Evolutionary conservation across 2,329 filamentous ascomycete genomes (phyloP), one percentile per base, ranked within the genome.

Genomic region (Chaetomiaceae sp.): DNA sequence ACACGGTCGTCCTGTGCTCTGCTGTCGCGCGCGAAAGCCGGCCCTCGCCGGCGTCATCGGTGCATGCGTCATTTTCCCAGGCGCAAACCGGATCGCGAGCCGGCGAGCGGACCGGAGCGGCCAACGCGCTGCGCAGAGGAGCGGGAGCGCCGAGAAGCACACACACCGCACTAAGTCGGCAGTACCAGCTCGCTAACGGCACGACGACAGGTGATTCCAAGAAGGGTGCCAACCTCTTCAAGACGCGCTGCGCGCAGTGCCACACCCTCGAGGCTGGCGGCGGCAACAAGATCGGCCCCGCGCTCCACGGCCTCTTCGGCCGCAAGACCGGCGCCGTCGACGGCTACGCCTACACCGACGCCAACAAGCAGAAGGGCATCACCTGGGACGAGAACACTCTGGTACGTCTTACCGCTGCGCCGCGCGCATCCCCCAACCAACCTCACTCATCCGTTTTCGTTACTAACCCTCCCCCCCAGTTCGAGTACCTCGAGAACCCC

Each of bases 221-320:
- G 81, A 96, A 96, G 87, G 92, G 92, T 82, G 92, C 90, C 75
- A 88, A 86, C 81, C 89, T 97, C 71, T 97, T 97, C 89, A 96
- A 96, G 85, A 97, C 91, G 63, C 86, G 93, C 73, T 99, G 93
- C 80, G 87, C 89, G 63, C 90, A 96, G 79, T 99, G 93, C 87
- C 93, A 99, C 82, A 97, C 89, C 74, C 79, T 96, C 71, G 90
- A 95, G 75, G 81, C 79, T 59, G 86, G 81, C 66, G 93, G 92
- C 75, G 83, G 83, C 76, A 95, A 96, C 89, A 97, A 97, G 86
- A 89, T 96, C 74, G 93, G 93, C 70, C 93, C 93, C 68, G 90
- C 90, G 71, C 85, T 99, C 66, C 84, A 95, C 85, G 93, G 93
- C 71, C 89, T 99, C 63, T 99, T 96, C 73, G 93, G 93, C 73